These are phyloP conservation scores for Ajuga reptans DNA, from an alignment of 305 asterid genomes.

Conservation along the genomic window DNA sequence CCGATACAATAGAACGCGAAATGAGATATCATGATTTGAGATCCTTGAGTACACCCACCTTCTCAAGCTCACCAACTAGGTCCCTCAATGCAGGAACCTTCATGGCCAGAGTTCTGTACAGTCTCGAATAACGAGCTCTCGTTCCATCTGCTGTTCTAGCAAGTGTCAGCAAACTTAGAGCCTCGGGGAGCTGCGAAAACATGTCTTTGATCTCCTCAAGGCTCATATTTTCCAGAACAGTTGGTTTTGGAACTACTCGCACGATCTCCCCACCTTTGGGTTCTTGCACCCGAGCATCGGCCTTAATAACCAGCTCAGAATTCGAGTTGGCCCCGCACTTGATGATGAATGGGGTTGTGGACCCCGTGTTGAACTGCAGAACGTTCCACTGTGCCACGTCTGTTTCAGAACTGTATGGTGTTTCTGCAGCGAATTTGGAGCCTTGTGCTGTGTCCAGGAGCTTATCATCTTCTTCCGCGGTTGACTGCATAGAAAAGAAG, in stretches of 20 bases:
- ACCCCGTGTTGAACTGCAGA: slow-evolving; percentile 89
- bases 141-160: slow-evolving; percentile 96
- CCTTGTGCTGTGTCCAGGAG: slow-evolving; percentile 32
- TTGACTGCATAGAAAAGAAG: slow-evolving; percentile 40
- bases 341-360: slow-evolving; percentile 79
- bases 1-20: background rate
- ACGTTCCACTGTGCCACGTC: slow-evolving; percentile 96
- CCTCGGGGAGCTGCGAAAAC: slow-evolving; percentile 73
- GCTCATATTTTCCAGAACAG: slow-evolving; percentile 59
- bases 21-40: slow-evolving; percentile 37
- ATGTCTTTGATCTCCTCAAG: slow-evolving; percentile 70
- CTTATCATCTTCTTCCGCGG: slow-evolving; percentile 73
- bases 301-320: slow-evolving; percentile 83
- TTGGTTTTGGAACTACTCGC: slow-evolving; percentile 79
- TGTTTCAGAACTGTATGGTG: slow-evolving; percentile 40
- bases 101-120: slow-evolving; percentile 90
- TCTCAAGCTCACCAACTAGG: slow-evolving; percentile 85
- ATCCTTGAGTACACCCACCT: slow-evolving; percentile 78
- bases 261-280: slow-evolving; percentile 98
- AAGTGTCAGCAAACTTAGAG: slow-evolving; percentile 76
- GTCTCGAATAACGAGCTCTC: slow-evolving; percentile 83
- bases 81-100: slow-evolving; percentile 95
- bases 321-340: slow-evolving; percentile 95
- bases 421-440: slow-evolving; percentile 32
- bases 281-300: slow-evolving; percentile 78